Evolutionary conservation across 352 stramenopile species (phyloP), one percentile per base, ranked within the genome.

Genomic region (Pythium pyrilobum): DNA sequence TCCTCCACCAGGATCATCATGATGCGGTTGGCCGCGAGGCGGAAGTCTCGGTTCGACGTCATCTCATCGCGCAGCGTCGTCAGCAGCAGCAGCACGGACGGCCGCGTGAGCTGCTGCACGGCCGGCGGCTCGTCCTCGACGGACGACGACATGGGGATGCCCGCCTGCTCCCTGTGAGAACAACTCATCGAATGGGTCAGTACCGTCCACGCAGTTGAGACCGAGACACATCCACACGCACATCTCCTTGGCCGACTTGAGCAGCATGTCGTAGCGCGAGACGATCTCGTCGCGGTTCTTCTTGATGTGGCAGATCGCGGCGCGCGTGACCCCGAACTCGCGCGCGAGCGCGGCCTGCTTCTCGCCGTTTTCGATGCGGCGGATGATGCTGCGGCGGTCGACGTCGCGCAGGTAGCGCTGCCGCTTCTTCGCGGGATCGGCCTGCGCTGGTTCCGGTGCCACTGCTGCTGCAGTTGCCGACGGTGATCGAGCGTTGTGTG

Each of bases 241-340:
- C 77, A 77, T 70, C 53, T 82, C 71, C 28, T 79, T 64, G 16
- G 71, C 67, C 2, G 74, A 81, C 43, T 81, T 63, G n/a, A 81
- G 57, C 27, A 85, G 54, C 56, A 74, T 48, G 16, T 86, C 75
- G 63, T 79, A 86, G 27, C 78, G 75, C 18, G 74, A 72, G n/a
- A 89, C 61, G 60, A 87, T 85, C 61, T 85, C 76, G 7, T 74
- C 69, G 36, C 71, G 72, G 45, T 87, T 89, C 58, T 89, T 89
- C 42, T 87, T 87, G 56, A 87, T 89, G 56, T 86, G 74, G 56
- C 79, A 87, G 47, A 89, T 86, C 25, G 76, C 78, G 1, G 78
- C 74, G 15, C 78, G 58, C 24, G 76, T 87, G 28, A 89, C 78
- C 36, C 78, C 76, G 38, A 86, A 87, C 47, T 89, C 78, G 2